Base-by-base conservation (phyloP, 805 yeast species). In the Wickerhamomyces queroliae region DNA sequence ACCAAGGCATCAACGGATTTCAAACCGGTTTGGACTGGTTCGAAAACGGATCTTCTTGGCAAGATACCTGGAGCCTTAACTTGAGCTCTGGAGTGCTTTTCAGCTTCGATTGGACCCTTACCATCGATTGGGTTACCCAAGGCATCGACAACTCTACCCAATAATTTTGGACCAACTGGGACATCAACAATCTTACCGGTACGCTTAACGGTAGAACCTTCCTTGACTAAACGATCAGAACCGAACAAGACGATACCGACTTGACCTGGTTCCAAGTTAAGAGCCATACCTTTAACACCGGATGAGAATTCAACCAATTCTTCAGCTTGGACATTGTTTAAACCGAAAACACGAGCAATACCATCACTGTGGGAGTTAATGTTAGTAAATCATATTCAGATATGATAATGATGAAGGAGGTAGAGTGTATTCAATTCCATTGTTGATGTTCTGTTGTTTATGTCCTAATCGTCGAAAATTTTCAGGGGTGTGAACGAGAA, bases 261-360 rank as follows among this genome's bases (percentile, higher is more conserved):
- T 76, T 93, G 98, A 72, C 95, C 97, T 62, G 98, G 95, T 77
- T 93, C 99, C 82, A 93, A 86, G 83, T 93, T 93, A 68, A 93
- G 81, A 65, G 99, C 98, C 99, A 93, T 93, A 84, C 99, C 99
- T 75, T 90, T 88, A 62, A 91, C 98, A 79, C 99, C 99, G 46
- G 99, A 88, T 47, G 96, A 78, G 78, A 93, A 95, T 77, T 93
- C 99, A 63, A 93, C 97, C 70, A 93, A 81, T 78, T 93, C 99
- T 78, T 93, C 99, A 67, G 99, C 99, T 80, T 91, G 98, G 73
- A 89, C 83, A 81, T 93, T 93, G 93, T 90, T 93, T 63, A 93
- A 78, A 76, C 99, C 99, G 76, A 86, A 93, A 65, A 93, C 96
- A 82, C 98, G 95, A 70, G 99, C 99, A 68, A 93, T 93, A 93